Evolutionary conservation across 495 filamentous ascomycete species (phyloP), one percentile per base, ranked within the genome.

Genomic region (Usnea hakonensis): DNA sequence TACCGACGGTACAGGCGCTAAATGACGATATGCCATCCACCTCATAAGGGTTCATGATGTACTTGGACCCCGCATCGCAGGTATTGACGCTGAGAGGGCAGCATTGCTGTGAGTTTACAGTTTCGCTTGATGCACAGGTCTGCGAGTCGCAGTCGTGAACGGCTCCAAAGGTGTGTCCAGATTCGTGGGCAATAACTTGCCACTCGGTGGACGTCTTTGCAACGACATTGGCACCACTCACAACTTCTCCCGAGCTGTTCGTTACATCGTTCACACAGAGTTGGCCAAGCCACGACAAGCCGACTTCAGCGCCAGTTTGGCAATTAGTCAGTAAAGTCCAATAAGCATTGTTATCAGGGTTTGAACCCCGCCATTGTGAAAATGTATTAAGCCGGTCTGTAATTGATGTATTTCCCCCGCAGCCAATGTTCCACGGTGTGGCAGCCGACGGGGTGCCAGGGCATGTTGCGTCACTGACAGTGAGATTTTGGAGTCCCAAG

Each of bases 101-200:
- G 72, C 94, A 98, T 78, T 92, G 83, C 48, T 93, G 91, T 30
- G 78, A 75, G 37, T 79, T 78, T 36, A 89, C 81, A 6, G 81
- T 81, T 26, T 80, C 78, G 32, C 79, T 75, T 61, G 85, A 77
- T 3, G 64, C 54, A 72, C 94, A 97, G n/a, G 87, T 83, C 16
- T 75, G 48, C 0, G 77, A 68, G 6, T 81, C 86, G 72, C 94
- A 98, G 74, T 98, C 94, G 71, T 98, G 94, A 41, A 96, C 90
- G 16, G 94, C 95, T 46, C 94, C 94, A 69, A 96, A 96, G 0
- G 90, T 97, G 66, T 98, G 94, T 13, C 94, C 94, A 16, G 89
- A 85, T 72, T 98, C 95, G 69, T 98, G 94, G 28, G 94, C 93
- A 75, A 97, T 91, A 57, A 98, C 89, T 71, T 96, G 90, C 95